Evolutionary conservation across 163 green algal species (phyloP).

Genomic region (Smithsoniella earleae): DNA sequence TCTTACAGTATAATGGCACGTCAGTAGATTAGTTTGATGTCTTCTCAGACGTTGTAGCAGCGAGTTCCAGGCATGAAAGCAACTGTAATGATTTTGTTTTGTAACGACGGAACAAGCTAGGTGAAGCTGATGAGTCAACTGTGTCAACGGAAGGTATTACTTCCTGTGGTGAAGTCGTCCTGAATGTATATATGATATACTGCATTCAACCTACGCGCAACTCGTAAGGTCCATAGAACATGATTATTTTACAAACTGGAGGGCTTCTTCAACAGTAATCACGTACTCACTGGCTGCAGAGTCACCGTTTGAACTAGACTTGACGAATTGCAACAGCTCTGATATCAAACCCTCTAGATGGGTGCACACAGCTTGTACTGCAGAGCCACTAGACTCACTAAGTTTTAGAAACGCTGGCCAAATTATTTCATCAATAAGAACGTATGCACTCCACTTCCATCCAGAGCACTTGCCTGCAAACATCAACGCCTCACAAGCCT

Average conservation of each 20-base stretch:
- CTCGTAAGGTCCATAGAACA: no score
- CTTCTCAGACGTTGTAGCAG: no score
- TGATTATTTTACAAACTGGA: slow-evolving; percentile 8
- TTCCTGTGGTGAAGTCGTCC: no score
- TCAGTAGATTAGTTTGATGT: no score
- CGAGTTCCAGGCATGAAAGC: no score
- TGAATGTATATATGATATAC: no score
- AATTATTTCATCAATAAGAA: background rate
- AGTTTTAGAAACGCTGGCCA: background rate
- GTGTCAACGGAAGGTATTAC: no score
- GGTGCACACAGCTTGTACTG: background rate
- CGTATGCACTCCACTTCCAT: background rate
- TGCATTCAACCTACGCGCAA: no score
- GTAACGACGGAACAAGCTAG: no score
- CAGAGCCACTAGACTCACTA: no score
- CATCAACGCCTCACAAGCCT: background rate
- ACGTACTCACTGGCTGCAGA: background rate
- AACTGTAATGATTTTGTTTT: no score
- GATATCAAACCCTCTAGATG: background rate
- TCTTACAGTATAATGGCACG: slow-evolving; percentile 11
- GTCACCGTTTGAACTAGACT: background rate
- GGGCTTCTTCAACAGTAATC: background rate
- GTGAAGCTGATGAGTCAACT: no score
- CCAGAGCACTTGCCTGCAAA: background rate
- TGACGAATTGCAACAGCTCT: background rate